Evolutionary conservation across 345 rosid species (phyloP).

Genomic region (Lumnitzera racemosa): DNA sequence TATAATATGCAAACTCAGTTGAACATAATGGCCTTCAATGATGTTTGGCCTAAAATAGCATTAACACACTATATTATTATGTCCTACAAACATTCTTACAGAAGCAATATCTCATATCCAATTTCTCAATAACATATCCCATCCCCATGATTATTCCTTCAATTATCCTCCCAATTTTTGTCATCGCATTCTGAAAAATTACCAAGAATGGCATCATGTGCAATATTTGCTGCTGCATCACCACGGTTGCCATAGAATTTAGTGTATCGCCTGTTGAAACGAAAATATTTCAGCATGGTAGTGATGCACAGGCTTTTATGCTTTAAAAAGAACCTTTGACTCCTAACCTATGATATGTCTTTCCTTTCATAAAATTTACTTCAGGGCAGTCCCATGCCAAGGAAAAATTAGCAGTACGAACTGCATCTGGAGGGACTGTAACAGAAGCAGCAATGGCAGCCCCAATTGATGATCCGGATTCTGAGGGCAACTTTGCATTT

Average conservation of each 20-base stretch:
- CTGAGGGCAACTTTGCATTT: slow-evolving; percentile 41
- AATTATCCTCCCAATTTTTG: too few species aligned
- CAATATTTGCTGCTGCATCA: slow-evolving; percentile 72
- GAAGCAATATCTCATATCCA: too few species aligned
- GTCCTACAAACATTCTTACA: too few species aligned
- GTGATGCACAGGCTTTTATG: slow-evolving; percentile 2
- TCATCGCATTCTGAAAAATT: slow-evolving; percentile 2
- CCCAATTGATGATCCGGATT: slow-evolving; percentile 76
- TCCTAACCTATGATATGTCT: slow-evolving; percentile 60
- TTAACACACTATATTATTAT: too few species aligned
- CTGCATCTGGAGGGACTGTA: slow-evolving; percentile 45
- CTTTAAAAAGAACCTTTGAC: not conserved
- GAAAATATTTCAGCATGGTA: slow-evolving; percentile 10
- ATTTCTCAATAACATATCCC: too few species aligned
- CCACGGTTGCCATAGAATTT: slow-evolving; percentile 72
- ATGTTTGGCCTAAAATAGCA: too few species aligned
- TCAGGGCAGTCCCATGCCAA: slow-evolving; percentile 97
- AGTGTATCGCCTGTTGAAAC: slow-evolving; percentile 61
- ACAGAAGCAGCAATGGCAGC: slow-evolving; percentile 87
- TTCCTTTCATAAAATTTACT: slow-evolving; percentile 50
- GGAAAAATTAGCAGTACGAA: slow-evolving; percentile 59
- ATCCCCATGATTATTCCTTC: too few species aligned
- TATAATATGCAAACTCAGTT: not conserved
- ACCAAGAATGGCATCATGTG: slow-evolving; percentile 83
- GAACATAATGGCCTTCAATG: not conserved